Percentiles rank a stretch among this genome's conserved stretches.
These are phyloP conservation scores for Trichosphaerium sp. DNA, from an alignment of 78 protist genomes.

Conservation along the genomic window DNA sequence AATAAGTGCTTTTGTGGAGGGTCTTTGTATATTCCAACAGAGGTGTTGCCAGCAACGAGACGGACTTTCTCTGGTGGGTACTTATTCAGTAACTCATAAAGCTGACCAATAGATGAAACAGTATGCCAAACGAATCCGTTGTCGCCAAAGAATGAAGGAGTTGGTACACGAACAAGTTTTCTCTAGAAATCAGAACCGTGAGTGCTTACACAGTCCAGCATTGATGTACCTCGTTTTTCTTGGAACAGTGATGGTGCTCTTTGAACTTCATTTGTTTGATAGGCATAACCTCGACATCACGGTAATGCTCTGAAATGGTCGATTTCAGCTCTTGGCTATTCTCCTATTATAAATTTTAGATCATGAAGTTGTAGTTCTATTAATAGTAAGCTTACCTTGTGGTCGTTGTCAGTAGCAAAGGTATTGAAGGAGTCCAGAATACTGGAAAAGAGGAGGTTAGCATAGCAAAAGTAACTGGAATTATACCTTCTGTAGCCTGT, in stretches of 20 bases:
- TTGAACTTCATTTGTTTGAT: not conserved
- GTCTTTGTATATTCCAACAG: slow-evolving; percentile 7
- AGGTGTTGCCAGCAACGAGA: slow-evolving; percentile 10
- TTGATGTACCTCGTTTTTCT: too few relatives aligned
- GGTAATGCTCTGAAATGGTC: not conserved
- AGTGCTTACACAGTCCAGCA: not conserved
- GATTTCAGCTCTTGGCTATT: not conserved
- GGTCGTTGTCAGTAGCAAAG: not conserved
- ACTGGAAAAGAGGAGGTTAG: too few relatives aligned
- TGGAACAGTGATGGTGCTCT: not conserved
- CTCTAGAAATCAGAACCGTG: not conserved
- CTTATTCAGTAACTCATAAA: not conserved
- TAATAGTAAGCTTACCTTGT: not conserved
- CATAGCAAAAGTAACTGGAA: too few relatives aligned
- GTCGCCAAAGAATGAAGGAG: not conserved
- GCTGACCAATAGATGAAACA: not conserved
- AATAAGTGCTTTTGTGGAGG: not conserved
- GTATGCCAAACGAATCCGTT: not conserved
- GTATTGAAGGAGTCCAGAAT: not conserved
- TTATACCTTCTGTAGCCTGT: not conserved
- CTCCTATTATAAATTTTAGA: too few relatives aligned
- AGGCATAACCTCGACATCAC: not conserved
- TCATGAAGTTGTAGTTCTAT: not conserved
- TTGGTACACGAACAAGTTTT: not conserved
- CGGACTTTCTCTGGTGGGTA: not conserved